A percentile compares a stretch with the other conserved stretches of the same genome.
These are phyloP conservation scores for Sclerotinia borealis DNA, from an alignment of 2,329 filamentous ascomycete genomes.

Conservation along the genomic window DNA sequence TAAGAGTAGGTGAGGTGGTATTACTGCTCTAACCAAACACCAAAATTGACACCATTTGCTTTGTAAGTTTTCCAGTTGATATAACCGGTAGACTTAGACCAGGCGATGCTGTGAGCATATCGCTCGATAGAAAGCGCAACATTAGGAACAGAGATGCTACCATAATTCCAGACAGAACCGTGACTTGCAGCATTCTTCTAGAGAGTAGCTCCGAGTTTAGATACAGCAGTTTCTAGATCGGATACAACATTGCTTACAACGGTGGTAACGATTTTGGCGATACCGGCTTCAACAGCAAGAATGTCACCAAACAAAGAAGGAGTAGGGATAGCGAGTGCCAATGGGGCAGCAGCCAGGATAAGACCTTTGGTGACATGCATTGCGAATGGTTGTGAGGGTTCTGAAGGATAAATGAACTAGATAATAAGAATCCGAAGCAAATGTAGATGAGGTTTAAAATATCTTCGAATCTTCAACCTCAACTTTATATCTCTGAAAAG, in stretches of 20 bases:
- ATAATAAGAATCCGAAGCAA: no score
- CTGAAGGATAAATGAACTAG: no score
- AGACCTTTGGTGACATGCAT: no score
- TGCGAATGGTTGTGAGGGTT: no score
- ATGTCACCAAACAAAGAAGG: neutral
- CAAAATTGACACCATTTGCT: neutral
- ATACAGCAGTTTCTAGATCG: neutral
- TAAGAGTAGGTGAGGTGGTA: neutral
- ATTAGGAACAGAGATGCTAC: neutral
- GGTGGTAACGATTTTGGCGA: neutral
- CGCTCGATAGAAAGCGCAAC: neutral
- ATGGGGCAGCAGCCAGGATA: no score
- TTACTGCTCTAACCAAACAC: slow-evolving; percentile 1
- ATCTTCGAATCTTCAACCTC: no score
- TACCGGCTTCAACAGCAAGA: neutral
- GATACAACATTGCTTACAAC: neutral
- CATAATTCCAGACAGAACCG: neutral
- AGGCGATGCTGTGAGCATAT: neutral
- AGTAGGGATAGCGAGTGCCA: neutral
- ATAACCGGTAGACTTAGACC: neutral
- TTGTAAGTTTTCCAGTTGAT: neutral
- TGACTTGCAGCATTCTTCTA: neutral
- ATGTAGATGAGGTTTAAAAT: no score
- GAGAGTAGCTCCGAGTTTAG: neutral
- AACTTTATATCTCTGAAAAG: no score